These are phyloP conservation scores for Phlyctochytrium arcticum DNA, from an alignment of 192 early-diverging fungal species.

Conservation along the genomic window DNA sequence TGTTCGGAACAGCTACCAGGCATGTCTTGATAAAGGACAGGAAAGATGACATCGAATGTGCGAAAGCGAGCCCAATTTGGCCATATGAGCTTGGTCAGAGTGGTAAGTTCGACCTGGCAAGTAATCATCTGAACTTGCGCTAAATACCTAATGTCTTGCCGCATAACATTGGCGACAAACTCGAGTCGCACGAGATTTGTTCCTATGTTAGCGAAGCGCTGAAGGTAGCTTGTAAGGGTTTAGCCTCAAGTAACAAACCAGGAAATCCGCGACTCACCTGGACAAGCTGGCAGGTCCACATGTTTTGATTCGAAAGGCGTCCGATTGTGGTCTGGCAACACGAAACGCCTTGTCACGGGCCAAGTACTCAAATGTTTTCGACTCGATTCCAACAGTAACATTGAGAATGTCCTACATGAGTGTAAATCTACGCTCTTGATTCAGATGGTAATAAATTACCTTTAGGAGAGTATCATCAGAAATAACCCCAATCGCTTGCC, in stretches of 20 bases:
- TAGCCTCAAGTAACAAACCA: background rate
- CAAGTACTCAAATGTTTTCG: background rate
- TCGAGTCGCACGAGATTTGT: constrained; percentile 8
- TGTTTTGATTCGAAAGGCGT: background rate
- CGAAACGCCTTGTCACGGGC: background rate
- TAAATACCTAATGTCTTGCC: background rate
- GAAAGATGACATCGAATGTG: constrained; percentile 17
- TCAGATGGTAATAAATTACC: no score
- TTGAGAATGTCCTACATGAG: constrained; percentile 20
- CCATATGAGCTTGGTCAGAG: background rate
- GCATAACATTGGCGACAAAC: background rate
- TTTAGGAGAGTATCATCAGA: no score
- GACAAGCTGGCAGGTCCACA: background rate
- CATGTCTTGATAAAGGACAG: background rate
- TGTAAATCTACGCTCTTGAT: no score
- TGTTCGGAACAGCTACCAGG: background rate
- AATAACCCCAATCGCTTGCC: no score
- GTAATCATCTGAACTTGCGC: background rate
- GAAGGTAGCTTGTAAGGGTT: constrained; percentile 3
- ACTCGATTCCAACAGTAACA: constrained; percentile 4
- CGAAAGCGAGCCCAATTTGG: constrained; percentile 20
- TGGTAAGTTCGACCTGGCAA: background rate
- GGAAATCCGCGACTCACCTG: background rate
- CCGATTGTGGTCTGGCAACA: background rate
- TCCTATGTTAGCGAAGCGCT: constrained; percentile 7